Evolutionary conservation across 306 rosid species (phyloP), one percentile per base, ranked within the genome.

Genomic region (Rosa lucieae): DNA sequence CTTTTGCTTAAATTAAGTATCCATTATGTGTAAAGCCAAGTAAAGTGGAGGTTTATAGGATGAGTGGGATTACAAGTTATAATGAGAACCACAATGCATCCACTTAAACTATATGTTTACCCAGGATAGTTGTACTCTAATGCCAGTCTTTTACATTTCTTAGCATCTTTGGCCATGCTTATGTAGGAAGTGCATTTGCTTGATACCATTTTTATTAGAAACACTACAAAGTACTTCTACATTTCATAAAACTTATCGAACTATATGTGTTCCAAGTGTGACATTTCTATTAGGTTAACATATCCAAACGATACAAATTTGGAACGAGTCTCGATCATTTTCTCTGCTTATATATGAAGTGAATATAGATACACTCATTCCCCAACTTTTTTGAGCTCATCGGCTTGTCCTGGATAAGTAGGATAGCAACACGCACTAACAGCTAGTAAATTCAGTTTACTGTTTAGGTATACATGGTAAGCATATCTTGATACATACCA

Each of bases 11-110:
- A 89, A 82, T 81, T 80, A 86, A 89, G 58, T 46, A 73, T 58
- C 66, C 9, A 65, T 80, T 83, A 89, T 86, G 88, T 87, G 91
- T 85, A 87, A 91, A 89, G 93, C 74, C 72, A 49, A 65, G 51
- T 65, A 80, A 84, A 88, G 94, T 87, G 71, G 87, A 56, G 72
- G 76, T 72, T 81, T 47, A 66, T 58, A 78, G 82, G 73, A 86
- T 78, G 85, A 80, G 90, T 85, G 77, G 89, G 86, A 84, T 87
- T 79, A 81, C 84, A 85, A 79, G 84, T 69, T 85, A 82, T 79
- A 32, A 84, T 81, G 86, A 84, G 77, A 83, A 80, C 77, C 86
- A 81, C 61, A 80, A 46, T 56, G 58, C 81, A 80, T 82, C 75
- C 80, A 61, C 53, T 79, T 70, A 62, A 80, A 72, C 68, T 11